Conservation (phyloP, 192 early-diverging fungal genomes). For the Powellomyces hirtus region DNA sequence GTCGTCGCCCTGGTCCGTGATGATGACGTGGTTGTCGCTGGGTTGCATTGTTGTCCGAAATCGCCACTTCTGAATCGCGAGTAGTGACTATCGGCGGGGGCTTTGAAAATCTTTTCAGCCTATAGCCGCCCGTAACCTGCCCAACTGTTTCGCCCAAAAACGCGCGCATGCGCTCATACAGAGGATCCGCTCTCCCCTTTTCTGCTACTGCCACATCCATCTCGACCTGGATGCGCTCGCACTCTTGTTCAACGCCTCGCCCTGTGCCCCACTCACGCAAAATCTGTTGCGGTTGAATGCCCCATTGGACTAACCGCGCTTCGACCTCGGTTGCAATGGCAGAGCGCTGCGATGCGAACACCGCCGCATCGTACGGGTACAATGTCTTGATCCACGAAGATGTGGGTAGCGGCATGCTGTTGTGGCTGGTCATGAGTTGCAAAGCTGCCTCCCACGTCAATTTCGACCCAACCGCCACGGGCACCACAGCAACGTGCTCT, state of each 20-base stretch:
- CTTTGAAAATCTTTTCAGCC: not conserved
- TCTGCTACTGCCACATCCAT: not conserved
- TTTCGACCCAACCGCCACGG: not conserved
- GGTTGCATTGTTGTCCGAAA: not conserved
- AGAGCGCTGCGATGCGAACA: not conserved
- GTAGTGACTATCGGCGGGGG: slow-evolving; percentile 12
- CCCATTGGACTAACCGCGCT: not conserved
- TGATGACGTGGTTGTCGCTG: no score
- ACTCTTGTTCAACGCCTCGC: not conserved
- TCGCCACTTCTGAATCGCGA: not conserved
- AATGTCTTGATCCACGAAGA: slow-evolving; percentile 6
- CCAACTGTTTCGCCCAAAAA: not conserved
- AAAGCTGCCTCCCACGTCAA: slow-evolving; percentile 7
- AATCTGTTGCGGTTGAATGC: not conserved
- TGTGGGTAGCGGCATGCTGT: slow-evolving; percentile 8
- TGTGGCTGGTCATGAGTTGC: not conserved
- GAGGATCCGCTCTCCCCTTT: not conserved
- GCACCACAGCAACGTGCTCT: not conserved
- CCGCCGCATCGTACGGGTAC: slow-evolving; percentile 5
- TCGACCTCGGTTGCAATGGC: not conserved
- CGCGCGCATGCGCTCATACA: slow-evolving; percentile 10
- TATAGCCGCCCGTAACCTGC: not conserved
- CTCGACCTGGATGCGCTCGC: not conserved
- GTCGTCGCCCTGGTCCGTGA: no score
- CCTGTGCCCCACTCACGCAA: not conserved